Evolutionary conservation across 306 rosid species (phyloP), one percentile per base, ranked within the genome.

Genomic region (Castanea crenata): DNA sequence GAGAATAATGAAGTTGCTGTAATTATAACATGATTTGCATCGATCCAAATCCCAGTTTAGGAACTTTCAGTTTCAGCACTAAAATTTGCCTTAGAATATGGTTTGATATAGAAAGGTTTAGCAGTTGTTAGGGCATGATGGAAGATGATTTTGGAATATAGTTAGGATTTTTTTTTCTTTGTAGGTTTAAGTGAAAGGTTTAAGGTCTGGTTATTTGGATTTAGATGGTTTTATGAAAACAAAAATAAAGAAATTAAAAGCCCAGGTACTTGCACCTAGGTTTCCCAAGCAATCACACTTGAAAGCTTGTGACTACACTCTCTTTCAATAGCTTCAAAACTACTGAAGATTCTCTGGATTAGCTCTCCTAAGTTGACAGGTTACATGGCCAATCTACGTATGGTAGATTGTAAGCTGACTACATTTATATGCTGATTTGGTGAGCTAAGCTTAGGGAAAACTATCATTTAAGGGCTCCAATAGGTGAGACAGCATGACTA

Each of bases 1-100:
- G 69, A 38, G 55, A n/a, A 63, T 56, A 69, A 34, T 71, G 61
- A 73, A 44, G 70, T 69, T 55, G 71, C 83, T 82, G 61, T 49
- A 72, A 73, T 76, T 59, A 31, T 29, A 44, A 41, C 20, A 70
- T 35, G 18, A 19, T 57, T 54, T 57, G 61, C 55, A 19, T 32
- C 41, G 59, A 71, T 49, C 54, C 54, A 41, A 8, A 41, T 41
- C 46, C 18, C 8, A 0, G 44, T 31, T 64, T 64, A 3, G 44
- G 21, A 63, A 29, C 69, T 29, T 14, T 63, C n/a, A 25, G 5
- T 58, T 58, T 58, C 65, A 58, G 11, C 16, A 3, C 13, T 58
- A 49, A 49, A 13, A 58, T 58, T 18, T 58, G 5, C 31, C 29
- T 9, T 1, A 2, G 32, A 4, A 19, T 21, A 20, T 20, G 31